phyloP scores from a whole-genome alignment of 306 rosid genomes.

The Dryas drummondii region DNA sequence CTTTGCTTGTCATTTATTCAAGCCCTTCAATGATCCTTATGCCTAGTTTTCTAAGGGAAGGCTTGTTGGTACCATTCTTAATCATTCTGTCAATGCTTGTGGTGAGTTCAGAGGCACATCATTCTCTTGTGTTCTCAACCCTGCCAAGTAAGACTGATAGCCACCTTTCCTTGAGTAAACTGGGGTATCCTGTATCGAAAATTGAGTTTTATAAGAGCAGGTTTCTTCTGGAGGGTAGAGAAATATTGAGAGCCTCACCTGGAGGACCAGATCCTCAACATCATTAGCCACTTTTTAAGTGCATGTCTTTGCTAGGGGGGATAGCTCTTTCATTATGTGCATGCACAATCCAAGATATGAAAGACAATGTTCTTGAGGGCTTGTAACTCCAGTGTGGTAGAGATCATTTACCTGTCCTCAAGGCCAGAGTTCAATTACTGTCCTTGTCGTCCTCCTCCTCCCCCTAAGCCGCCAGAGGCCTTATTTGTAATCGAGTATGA shows the following conservation, averaged over 20 bases:
- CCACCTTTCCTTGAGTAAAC: background rate
- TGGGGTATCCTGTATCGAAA: background rate
- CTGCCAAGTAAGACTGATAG: background rate
- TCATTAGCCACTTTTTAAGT: slow-evolving; percentile 28
- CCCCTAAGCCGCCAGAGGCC: no score
- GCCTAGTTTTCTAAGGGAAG: slow-evolving; percentile 4
- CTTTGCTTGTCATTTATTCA: background rate
- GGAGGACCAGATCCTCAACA: slow-evolving; percentile 59
- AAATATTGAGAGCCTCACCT: slow-evolving; percentile 1
- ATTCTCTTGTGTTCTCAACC: slow-evolving; percentile 5
- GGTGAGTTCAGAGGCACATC: slow-evolving; percentile 17
- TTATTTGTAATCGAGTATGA: no score
- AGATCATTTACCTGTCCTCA: no score
- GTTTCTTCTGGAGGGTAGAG: background rate
- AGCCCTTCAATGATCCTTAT: background rate
- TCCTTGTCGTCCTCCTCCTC: no score
- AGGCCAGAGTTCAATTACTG: no score
- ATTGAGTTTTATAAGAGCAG: background rate
- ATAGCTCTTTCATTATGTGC: background rate
- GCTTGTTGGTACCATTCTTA: background rate
- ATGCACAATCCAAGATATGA: background rate
- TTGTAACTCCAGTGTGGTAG: no score
- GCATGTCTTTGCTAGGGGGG: background rate
- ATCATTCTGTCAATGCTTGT: background rate
- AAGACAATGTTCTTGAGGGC: no score